These are phyloP conservation scores for Naumovozyma castellii DNA, from an alignment of 805 yeast species.

Conservation along the genomic window DNA sequence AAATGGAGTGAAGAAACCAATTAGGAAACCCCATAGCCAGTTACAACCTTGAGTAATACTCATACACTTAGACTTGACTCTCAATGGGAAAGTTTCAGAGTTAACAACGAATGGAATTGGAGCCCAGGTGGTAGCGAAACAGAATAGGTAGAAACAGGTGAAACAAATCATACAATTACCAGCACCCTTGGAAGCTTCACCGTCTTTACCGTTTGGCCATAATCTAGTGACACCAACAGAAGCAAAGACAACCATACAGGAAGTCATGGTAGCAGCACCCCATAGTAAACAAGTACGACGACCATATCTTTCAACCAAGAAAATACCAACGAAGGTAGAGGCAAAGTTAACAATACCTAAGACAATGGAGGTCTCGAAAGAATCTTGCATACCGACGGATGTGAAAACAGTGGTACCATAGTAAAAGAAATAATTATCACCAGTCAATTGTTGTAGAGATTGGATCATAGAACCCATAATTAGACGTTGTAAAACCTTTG, in stretches of 20 bases:
- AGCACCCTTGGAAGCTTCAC: constrained; percentile 42
- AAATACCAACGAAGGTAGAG: constrained; percentile 43
- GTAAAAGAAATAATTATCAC: constrained; percentile 58
- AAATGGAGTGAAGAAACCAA: constrained; percentile 62
- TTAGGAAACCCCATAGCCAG: constrained; percentile 56
- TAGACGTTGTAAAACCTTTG: constrained; percentile 41
- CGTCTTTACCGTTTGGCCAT: constrained; percentile 26
- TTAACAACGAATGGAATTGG: constrained; percentile 55
- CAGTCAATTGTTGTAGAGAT: constrained; percentile 57
- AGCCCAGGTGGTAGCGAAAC: constrained; percentile 69
- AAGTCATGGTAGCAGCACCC: constrained; percentile 41
- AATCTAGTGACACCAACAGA: constrained; percentile 46
- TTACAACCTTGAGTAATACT: constrained; percentile 52
- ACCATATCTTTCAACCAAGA: constrained; percentile 44
- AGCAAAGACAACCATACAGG: constrained; percentile 41
- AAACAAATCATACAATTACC: constrained; percentile 66
- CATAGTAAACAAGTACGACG: constrained; percentile 38
- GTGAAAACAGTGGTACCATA: constrained; percentile 54
- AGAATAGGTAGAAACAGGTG: constrained; percentile 59
- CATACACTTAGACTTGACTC: constrained; percentile 49
- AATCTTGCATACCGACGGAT: constrained; percentile 49
- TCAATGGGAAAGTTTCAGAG: constrained; percentile 60
- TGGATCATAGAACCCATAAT: constrained; percentile 45
- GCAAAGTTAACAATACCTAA: constrained; percentile 51
- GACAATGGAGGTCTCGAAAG: constrained; percentile 49